These are phyloP conservation scores for Hordeum marinum DNA, from an alignment of 176 grass and related monocot genomes.

Conservation along the genomic window DNA sequence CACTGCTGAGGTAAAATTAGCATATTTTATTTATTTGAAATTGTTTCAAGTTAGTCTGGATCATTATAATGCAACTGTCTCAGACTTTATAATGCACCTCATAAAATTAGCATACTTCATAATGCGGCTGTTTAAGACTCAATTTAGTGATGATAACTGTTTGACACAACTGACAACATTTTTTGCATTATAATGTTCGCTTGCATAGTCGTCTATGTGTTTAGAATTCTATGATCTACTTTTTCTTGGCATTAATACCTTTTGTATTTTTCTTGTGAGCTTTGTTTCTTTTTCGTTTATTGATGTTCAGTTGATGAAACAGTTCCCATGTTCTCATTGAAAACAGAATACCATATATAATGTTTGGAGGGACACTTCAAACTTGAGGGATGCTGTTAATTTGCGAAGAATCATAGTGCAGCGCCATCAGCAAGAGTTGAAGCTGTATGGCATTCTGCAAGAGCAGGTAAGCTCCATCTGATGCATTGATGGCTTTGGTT, in stretches of 20 bases:
- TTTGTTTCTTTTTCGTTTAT: too few species aligned
- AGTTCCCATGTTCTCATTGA: constrained; percentile 18
- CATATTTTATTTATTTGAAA: constrained; percentile 3
- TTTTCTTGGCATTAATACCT: neutral
- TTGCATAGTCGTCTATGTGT: neutral
- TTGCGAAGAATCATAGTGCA: constrained; percentile 61
- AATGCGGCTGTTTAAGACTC: neutral
- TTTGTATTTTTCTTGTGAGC: neutral
- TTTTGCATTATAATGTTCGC: constrained; percentile 2
- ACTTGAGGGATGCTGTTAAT: constrained; percentile 58
- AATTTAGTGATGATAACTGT: neutral
- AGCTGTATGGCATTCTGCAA: constrained; percentile 53
- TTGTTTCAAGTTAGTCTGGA: neutral
- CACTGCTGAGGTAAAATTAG: constrained; percentile 56
- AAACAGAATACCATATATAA: constrained; percentile 65
- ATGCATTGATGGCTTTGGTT: neutral
- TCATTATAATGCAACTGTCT: neutral
- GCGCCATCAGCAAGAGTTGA: constrained; percentile 49
- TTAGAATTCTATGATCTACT: neutral
- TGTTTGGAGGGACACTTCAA: constrained; percentile 55
- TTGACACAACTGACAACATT: neutral
- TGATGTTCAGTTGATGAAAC: constrained; percentile 18
- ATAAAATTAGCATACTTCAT: constrained; percentile 26
- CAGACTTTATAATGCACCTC: too few species aligned
- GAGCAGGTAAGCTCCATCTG: constrained; percentile 62